Percentiles rank a stretch among this genome's conserved stretches.
Conservation (phyloP, 169 alveolate species). For the Babesia caballi region DNA sequence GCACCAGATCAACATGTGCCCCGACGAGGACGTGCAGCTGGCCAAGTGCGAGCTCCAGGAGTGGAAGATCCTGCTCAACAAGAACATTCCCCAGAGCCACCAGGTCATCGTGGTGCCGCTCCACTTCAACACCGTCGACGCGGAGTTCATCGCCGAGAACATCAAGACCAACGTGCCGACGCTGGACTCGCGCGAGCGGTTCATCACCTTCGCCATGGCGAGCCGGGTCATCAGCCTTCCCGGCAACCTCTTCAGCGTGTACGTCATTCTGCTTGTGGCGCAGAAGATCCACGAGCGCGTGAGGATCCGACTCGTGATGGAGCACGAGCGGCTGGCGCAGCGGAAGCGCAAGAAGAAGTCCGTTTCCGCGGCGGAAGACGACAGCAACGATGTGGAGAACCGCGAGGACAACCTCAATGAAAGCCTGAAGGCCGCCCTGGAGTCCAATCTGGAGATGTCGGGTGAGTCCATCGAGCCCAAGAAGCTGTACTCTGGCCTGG, state of each 20-base stretch:
- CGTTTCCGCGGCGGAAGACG: constrained; percentile 11
- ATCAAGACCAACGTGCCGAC: constrained; percentile 24
- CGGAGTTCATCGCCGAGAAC: constrained; percentile 36
- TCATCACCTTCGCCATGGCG: constrained; percentile 40
- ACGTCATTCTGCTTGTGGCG: constrained; percentile 37
- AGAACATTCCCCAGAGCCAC: constrained; percentile 80
- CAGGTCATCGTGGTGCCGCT: constrained; percentile 55
- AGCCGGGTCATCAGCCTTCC: constrained; percentile 29
- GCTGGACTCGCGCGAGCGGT: constrained; percentile 57
- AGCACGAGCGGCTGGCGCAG: constrained; percentile 38
- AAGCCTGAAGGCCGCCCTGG: constrained; percentile 28
- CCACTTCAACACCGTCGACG: constrained; percentile 50
- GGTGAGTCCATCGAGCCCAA: background rate
- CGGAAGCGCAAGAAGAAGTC: constrained; percentile 18
- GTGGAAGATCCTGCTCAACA: constrained; percentile 76
- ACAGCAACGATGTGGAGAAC: constrained; percentile 24
- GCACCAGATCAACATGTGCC: constrained; percentile 71
- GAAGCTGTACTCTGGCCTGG: constrained; percentile 4
- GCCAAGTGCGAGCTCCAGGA: constrained; percentile 74
- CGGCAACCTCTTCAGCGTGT: constrained; percentile 43
- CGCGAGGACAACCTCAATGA: constrained; percentile 38
- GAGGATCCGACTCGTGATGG: constrained; percentile 33
- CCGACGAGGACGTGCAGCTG: constrained; percentile 68
- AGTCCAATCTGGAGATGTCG: constrained; percentile 22
- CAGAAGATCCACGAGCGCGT: constrained; percentile 57